Percentiles rank a stretch among this genome's conserved stretches.
Evolutionary conservation across 257 asterid genomes (phyloP).

Genomic region (Solanum lycopersicoides): DNA sequence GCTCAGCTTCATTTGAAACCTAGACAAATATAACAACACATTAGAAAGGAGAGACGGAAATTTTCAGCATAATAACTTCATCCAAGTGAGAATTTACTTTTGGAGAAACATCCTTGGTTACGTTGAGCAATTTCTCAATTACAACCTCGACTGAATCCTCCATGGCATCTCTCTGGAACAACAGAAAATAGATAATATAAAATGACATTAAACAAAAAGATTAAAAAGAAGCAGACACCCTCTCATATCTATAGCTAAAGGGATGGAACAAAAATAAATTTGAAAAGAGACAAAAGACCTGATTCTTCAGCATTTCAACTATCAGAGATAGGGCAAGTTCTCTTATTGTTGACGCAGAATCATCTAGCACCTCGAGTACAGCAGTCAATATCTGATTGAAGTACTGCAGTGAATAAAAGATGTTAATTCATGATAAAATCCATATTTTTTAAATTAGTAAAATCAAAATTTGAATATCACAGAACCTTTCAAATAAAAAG

Average conservation of each 20-base stretch:
- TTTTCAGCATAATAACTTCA: not conserved
- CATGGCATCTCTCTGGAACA: conserved; percentile 72
- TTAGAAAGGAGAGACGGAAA: not conserved
- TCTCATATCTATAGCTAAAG: not conserved
- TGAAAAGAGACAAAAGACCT: conserved; percentile 38
- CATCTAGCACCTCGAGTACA: conserved; percentile 89
- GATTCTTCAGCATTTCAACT: conserved; percentile 87
- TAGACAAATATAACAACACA: conserved; percentile 16
- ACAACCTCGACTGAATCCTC: conserved; percentile 93
- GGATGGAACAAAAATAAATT: not conserved
- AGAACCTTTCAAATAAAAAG: not conserved
- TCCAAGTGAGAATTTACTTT: conserved; percentile 38
- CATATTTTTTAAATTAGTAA: not conserved
- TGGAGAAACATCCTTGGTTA: conserved; percentile 59
- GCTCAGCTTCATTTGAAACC: conserved; percentile 90
- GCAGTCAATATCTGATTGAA: conserved; percentile 92
- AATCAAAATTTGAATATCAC: not conserved
- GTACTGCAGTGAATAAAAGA: conserved; percentile 49
- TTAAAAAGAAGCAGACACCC: not conserved
- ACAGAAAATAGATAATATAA: not conserved
- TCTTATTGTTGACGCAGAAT: conserved; percentile 66
- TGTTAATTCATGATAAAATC: not conserved
- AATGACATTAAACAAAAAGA: not conserved
- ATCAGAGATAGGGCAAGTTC: conserved; percentile 72
- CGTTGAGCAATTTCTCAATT: conserved; percentile 82